phyloP scores from a whole-genome alignment of 2,329 filamentous ascomycete species.

The Bipolaris gigantea region DNA sequence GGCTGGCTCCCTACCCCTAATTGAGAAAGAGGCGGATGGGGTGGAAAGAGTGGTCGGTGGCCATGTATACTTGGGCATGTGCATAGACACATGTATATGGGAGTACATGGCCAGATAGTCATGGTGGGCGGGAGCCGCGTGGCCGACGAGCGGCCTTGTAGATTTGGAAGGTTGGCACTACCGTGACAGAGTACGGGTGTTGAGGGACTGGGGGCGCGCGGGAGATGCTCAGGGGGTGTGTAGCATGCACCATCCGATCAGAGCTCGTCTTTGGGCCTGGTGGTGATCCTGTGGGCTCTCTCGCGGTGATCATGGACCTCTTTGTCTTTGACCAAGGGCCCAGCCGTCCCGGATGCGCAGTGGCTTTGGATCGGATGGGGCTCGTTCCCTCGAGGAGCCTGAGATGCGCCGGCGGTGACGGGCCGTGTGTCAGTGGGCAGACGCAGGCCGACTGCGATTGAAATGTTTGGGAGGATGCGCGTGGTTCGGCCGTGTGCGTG shows the following conservation, averaged over 20 bases:
- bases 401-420: background rate
- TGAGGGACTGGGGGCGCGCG: background rate
- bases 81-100: no score
- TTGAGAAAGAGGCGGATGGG: background rate
- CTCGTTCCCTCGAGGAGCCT: background rate
- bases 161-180: constrained; percentile 1
- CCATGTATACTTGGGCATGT: constrained; percentile 5
- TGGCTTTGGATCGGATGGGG: background rate
- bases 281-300: constrained; percentile 4
- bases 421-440: background rate
- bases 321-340: background rate
- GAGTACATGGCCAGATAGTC: constrained; percentile 5
- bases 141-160: constrained; percentile 1
- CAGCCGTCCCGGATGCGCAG: background rate
- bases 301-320: constrained; percentile 3
- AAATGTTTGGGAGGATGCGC: background rate
- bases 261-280: constrained; percentile 1
- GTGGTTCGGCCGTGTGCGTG: no score
- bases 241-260: constrained; percentile 3
- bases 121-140: constrained; percentile 13
- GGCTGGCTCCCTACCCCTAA: background rate
- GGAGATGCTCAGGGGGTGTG: constrained; percentile 4
- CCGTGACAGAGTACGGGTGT: background rate
- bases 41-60: background rate
- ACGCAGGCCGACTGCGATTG: background rate